Evolutionary conservation across 805 yeast species (phyloP), one percentile per base, ranked within the genome.

Genomic region (Tetrapisispora fleetii): DNA sequence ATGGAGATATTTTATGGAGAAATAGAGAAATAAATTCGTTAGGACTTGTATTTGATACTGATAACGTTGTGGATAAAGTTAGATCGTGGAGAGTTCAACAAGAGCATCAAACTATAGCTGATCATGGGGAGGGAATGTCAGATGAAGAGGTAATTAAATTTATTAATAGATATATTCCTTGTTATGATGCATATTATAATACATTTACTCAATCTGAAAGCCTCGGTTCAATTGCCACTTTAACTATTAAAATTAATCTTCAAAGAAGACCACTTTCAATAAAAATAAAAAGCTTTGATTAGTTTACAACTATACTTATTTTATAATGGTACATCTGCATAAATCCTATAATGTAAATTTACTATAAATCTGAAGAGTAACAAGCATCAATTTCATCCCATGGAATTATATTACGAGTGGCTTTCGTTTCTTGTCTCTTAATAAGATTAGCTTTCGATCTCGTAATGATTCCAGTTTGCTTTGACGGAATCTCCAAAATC

Each of bases 151-250:
- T 91, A 5, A 64, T 55, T 10, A 53, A 53, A 18, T 93, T 93
- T 70, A 82, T 91, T 11, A 79, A 83, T 51, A 75, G 95, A 51
- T 91, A 91, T 64, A 83, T 85, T 88, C 95, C 95, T 1, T 77
- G 83, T 36, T 91, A 91, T 58, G 76, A 78, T 52, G 58, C 90
- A 19, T 93, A 85, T 62, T 83, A 78, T 58, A 67, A 67, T 13
- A 62, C 68, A 0, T 65, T 81, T 48, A 54, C 59, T 1, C 48
- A 57, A 2, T 46, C 56, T 5, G 76, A 75, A 17, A 52, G 52
- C 27, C 41, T 60, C 43, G 58, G 65, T 1, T 54, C 61, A 1
- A 49, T 56, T 4, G 62, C 62, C 4, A 67, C 68, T 35, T 54
- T 67, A 28, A 62, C 64, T 11, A 47, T 67, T 30, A 60, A 54